Evolutionary conservation across 2,329 filamentous ascomycete species (phyloP).

Genomic region (Aspergillus oerlinghausenensis): DNA sequence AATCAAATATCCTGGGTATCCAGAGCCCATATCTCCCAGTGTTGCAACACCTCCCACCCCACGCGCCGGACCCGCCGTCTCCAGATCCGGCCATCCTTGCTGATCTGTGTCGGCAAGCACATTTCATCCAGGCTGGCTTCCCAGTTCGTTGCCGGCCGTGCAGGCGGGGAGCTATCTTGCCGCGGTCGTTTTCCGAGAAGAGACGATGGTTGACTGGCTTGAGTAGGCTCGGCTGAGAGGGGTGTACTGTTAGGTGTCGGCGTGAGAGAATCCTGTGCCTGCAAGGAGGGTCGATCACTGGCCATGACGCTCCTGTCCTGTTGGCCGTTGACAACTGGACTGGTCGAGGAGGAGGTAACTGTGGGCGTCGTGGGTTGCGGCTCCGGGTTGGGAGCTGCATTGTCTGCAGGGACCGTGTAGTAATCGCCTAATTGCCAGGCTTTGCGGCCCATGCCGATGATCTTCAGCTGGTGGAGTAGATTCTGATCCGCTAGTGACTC

Average conservation of each 20-base stretch:
- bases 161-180: constrained; percentile 6
- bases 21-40: constrained; percentile 43
- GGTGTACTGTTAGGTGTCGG: background rate
- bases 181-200: constrained; percentile 19
- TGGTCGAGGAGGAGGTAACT: constrained; percentile 6
- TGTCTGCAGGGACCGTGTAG: constrained; percentile 27
- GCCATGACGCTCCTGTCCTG: background rate
- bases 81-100: constrained; percentile 22
- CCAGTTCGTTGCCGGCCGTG: background rate
- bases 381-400: constrained; percentile 2
- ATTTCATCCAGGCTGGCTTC: constrained; percentile 1
- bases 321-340: constrained; percentile 3
- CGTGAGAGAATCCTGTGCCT: background rate
- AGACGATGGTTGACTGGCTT: background rate
- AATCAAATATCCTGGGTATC: constrained; percentile 36
- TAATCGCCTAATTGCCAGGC: constrained; percentile 35
- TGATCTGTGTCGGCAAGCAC: constrained; percentile 7
- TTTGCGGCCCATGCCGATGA: constrained; percentile 38
- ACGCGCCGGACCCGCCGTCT: constrained; percentile 33
- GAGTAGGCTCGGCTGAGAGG: background rate
- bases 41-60: constrained; percentile 37
- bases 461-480: constrained; percentile 27
- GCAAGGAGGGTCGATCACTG: background rate
- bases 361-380: constrained; percentile 14
- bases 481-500: constrained; percentile 29